phyloP scores from a whole-genome alignment of 2,329 filamentous ascomycete species.

The Exophiala viscosa region DNA sequence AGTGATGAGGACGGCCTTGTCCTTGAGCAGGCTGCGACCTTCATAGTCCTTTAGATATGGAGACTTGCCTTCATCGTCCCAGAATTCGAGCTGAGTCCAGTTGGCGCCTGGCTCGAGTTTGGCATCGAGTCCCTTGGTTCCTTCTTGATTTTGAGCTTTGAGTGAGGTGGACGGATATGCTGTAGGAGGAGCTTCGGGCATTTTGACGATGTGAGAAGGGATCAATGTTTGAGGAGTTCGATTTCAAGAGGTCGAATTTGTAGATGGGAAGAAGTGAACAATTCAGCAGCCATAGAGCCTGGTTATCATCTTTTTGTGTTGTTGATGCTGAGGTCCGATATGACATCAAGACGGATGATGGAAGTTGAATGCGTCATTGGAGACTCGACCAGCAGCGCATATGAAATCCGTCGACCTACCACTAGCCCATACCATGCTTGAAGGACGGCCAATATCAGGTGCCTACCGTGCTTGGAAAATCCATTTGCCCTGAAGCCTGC shows the following conservation, averaged over 20 bases:
- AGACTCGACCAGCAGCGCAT: background rate
- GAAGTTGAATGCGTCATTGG: constrained; percentile 2
- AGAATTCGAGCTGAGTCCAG: constrained; percentile 25
- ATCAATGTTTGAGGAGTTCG: background rate
- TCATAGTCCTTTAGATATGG: constrained; percentile 34
- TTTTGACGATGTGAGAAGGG: constrained; percentile 2
- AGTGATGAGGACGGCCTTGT: constrained; percentile 53
- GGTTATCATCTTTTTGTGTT: no score
- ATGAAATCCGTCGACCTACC: background rate
- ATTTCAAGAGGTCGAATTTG: no score
- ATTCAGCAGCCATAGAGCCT: no score
- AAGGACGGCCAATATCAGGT: no score
- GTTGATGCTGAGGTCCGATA: background rate
- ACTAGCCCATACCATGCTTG: no score
- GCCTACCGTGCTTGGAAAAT: no score
- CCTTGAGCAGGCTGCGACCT: constrained; percentile 49
- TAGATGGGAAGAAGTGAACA: no score
- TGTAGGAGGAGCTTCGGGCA: constrained; percentile 15
- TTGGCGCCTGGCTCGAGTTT: constrained; percentile 21
- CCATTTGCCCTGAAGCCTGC: no score
- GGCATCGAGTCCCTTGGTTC: constrained; percentile 21
- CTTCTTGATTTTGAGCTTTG: constrained; percentile 19
- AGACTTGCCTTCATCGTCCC: constrained; percentile 23
- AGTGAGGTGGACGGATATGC: constrained; percentile 18
- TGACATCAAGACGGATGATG: constrained; percentile 7